Evolutionary conservation across 805 yeast species (phyloP), one percentile per base, ranked within the genome.

Genomic region (Teunomyces atbi): DNA sequence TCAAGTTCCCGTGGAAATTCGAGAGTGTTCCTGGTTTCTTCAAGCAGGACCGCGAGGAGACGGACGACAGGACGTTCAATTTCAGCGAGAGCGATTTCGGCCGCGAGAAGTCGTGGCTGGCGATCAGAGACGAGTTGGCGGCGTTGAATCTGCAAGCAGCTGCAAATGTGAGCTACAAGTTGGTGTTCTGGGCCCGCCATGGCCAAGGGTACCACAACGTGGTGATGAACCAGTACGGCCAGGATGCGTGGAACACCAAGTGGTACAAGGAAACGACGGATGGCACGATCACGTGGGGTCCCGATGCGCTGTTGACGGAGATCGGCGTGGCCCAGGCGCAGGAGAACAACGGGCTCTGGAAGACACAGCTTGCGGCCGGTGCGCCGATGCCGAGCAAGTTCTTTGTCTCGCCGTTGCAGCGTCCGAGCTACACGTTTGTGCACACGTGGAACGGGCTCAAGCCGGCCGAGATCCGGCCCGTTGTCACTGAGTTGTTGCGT

Each of bases 151-250:
- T 45, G 2, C 37, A 54, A 5, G 70, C 75, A 15, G 47, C 52
- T 0, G 53, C 52, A 0, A 70, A 75, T 48, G 82, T 66, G 35
- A 47, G 51, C 29, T 79, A 69, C 60, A 82, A 81, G 54, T 54
- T 82, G 40, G 47, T 82, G 3, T 73, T 79, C 41, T 68, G 79
- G 45, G 83, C 84, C 8, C 71, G 89, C 58, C 89, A 84, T 54
- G 89, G 89, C 5, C 86, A 83, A 60, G 89, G 89, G 0, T 77
- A 64, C 57, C 90, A 84, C 51, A 84, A 84, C 54, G 68, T 70
- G 38, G 75, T 79, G 2, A 79, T 82, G 12, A 65, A 64, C 18
- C 72, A 77, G 48, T 82, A 81, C 54, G 88, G 88, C 8, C 45
- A 69, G 15, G 71, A 72, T 2, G 77, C 63, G n/a, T 84, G 89